Conservation (phyloP, 78 protist species). For the Parvularia atlantis region DNA sequence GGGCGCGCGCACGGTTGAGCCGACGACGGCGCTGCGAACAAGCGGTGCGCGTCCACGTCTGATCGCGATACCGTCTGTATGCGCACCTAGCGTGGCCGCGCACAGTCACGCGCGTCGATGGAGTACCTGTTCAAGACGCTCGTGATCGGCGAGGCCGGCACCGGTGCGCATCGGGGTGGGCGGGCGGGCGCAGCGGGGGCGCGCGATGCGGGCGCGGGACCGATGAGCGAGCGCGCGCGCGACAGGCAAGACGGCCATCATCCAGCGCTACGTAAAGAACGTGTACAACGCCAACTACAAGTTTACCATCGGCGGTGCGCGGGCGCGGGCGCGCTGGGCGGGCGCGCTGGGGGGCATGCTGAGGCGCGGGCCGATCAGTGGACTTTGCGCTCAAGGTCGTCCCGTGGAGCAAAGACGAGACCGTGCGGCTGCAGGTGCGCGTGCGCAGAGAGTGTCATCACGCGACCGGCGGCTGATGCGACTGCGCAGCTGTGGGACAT, state of each 20-base stretch:
- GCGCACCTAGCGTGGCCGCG: too few relatives aligned
- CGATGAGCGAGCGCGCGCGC: too few relatives aligned
- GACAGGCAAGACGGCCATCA: conserved; percentile 8
- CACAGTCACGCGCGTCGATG: too few relatives aligned
- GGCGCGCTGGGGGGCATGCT: too few relatives aligned
- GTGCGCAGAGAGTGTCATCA: background rate
- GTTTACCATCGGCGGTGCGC: conserved; percentile 16
- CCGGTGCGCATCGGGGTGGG: background rate
- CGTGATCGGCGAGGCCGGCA: background rate
- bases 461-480: background rate
- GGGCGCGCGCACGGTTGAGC: too few relatives aligned
- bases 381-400: conserved; percentile 23
- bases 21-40: too few relatives aligned
- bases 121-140: background rate
- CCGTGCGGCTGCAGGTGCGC: background rate
- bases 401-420: background rate
- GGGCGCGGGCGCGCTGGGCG: too few relatives aligned
- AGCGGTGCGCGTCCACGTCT: too few relatives aligned
- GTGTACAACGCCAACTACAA: conserved; percentile 2
- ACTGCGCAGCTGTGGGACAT: conserved; percentile 26
- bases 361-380: too few relatives aligned
- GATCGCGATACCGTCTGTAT: too few relatives aligned
- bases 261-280: conserved; percentile 8
- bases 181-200: background rate
- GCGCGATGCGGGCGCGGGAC: too few relatives aligned